These are phyloP conservation scores for Abrus pulchellus DNA, from an alignment of 306 rosid species.

Conservation along the genomic window DNA sequence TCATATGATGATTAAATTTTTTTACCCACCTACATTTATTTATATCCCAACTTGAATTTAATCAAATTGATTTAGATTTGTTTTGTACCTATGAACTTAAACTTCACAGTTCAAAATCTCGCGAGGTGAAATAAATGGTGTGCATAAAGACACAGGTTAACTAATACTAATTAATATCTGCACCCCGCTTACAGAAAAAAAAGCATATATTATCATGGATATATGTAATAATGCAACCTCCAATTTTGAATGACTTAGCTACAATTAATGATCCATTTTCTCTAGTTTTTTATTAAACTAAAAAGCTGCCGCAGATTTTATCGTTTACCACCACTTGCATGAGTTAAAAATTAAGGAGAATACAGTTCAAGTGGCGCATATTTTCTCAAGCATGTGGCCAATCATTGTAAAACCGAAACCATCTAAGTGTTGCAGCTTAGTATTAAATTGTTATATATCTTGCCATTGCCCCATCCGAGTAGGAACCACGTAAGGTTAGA, in stretches of 20 bases:
- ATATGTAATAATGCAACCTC: conserved; percentile 1
- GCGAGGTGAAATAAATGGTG: not conserved
- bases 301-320: not conserved
- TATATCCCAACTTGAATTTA: not conserved
- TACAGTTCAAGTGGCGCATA: not conserved
- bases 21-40: too few relatives aligned
- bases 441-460: conserved; percentile 4
- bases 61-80: not conserved
- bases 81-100: not conserved
- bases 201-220: too few relatives aligned
- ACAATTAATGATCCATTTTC: too few relatives aligned
- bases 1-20: too few relatives aligned
- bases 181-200: too few relatives aligned
- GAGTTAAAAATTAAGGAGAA: not conserved
- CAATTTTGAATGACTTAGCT: not conserved
- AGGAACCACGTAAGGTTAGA: conserved; percentile 52
- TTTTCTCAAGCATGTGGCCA: not conserved
- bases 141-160: too few relatives aligned
- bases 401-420: conserved; percentile 12
- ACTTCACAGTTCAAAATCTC: not conserved
- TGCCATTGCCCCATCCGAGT: conserved; percentile 40
- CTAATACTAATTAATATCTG: too few relatives aligned
- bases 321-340: not conserved
- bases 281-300: not conserved
- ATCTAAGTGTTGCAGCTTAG: not conserved